phyloP scores from a whole-genome alignment of 1,284 basidiomycete genomes.

The Naganishia sp. region DNA sequence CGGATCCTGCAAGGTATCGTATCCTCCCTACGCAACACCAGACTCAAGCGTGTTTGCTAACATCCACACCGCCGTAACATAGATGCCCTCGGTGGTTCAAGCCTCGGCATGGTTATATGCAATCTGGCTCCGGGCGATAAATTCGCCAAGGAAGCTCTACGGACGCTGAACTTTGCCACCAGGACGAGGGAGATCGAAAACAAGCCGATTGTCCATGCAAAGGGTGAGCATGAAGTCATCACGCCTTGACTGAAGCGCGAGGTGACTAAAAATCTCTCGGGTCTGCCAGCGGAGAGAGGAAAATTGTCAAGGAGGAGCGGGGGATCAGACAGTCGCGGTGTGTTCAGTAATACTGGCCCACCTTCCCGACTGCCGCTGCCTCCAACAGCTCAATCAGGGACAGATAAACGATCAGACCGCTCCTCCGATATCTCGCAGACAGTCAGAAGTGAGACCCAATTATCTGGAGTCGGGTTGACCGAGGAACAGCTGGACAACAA shows the following conservation, averaged over 20 bases:
- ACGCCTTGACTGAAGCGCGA: too few species aligned
- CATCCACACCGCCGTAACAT: neutral
- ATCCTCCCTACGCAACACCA: neutral
- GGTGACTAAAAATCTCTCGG: too few species aligned
- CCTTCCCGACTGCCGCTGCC: too few species aligned
- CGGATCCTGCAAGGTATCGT: slow-evolving; percentile 68
- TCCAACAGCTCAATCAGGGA: neutral
- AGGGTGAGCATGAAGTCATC: slow-evolving; percentile 56
- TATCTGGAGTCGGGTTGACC: slow-evolving; percentile 52
- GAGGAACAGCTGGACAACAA: slow-evolving; percentile 71
- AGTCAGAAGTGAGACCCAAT: slow-evolving; percentile 39
- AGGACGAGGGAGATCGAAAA: slow-evolving; percentile 79
- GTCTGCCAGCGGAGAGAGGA: too few species aligned
- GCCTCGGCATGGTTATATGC: slow-evolving; percentile 74
- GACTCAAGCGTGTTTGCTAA: slow-evolving; percentile 1
- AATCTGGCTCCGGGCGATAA: slow-evolving; percentile 76
- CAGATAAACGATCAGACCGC: neutral
- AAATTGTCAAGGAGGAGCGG: too few species aligned
- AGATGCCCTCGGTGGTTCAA: slow-evolving; percentile 73
- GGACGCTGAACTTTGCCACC: slow-evolving; percentile 77
- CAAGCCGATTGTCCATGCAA: slow-evolving; percentile 69
- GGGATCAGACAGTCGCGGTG: too few species aligned
- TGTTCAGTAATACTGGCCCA: too few species aligned
- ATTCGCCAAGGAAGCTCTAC: slow-evolving; percentile 77
- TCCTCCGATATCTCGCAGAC: slow-evolving; percentile 22